Evolutionary conservation across 148 eudicot species (phyloP), one percentile per base, ranked within the genome.

Genomic region (Rhododendron griersonianum): DNA sequence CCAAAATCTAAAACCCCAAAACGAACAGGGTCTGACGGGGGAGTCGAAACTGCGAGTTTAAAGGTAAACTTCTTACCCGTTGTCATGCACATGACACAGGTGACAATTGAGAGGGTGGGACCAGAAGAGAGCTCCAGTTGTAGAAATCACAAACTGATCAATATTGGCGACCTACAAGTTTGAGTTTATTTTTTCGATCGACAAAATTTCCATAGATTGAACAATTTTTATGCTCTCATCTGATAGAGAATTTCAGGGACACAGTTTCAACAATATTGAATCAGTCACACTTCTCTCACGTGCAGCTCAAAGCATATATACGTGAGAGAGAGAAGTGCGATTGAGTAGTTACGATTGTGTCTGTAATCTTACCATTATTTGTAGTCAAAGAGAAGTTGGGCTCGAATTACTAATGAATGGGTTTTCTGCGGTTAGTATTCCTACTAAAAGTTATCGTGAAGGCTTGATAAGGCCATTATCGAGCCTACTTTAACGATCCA

Each of bases 1-100:
- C 0, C 41, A 39, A 39, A 39, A 39, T 39, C 0, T 0, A 39
- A 39, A 2, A 39, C 0, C 5, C 0, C 41, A 39, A 39, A 39
- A 39, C 6, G 6, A 47, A 47, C 2, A 0, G 50, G 0, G 0
- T 18, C 5, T 57, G n/a, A 21, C 18, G 2, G 2, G n/a, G 0
- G 65, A 57, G 23, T 19, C n/a, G 9, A 59, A 59, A 2, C 0
- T 59, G 8, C 10, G 19, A 59, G 8, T 19, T 59, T 2, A 21
- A 63, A 59, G 9, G 7, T 59, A 59, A 19, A 21, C 25, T 21
- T 8, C n/a, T 59, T 59, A 59, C 9, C 19, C 1, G 10, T 0
- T 63, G 3, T 7, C 4, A 2, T 63, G 69, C 13, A 9, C 55
- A 30, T 30, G 30, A 30, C 30, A 13, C 3, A 11, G 13, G 55